Evolutionary conservation across 345 rosid species (phyloP), one percentile per base, ranked within the genome.

Genomic region (Eucalyptus microcorys): DNA sequence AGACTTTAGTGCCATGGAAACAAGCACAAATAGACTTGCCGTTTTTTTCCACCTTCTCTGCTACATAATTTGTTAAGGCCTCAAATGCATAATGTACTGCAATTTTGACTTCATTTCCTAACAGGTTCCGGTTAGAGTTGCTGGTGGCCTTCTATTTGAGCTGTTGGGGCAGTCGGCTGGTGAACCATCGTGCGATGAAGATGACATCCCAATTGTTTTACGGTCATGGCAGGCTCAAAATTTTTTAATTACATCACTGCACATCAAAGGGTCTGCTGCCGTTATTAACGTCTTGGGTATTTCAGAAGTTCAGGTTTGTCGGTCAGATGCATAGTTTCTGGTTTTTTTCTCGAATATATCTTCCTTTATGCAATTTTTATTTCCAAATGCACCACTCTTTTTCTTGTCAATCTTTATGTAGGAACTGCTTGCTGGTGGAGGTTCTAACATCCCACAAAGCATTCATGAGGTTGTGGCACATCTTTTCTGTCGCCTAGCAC

Each of bases 81-180:
- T 76, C 30, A 76, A 76, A 76, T 22, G 47, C 24, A 40, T 5
- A 34, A 34, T 64, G 84, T 21, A 21, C 27, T 40, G 30, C 47
- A 40, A 40, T 37, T 76, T 21, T 37, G 61, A 34, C 83, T 66
- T 34, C 32, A 34, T 86, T 49, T 14, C 86, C 84, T 71, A 80
- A 43, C 92, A 95, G 97, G 97, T 95, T 86, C 97, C 95, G 34
- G 95, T 94, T 2, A 94, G 95, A 90, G 95, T 94, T 83, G 94
- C 92, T 43, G 97, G 97, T 45, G 97, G 97, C 52, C 81, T 95
- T 22, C 90, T 95, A 90, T 95, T 95, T 92, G 97, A 95, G 94
- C 90, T 95, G 57, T 88, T 95, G 89, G 97, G 97, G 55, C 96
- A 94, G 89, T 95, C 97, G 19, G 94, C 92, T 3, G 96, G 96